phyloP scores from a whole-genome alignment of 1,139 yeast genomes.

The Lizanozyma gosingica region DNA sequence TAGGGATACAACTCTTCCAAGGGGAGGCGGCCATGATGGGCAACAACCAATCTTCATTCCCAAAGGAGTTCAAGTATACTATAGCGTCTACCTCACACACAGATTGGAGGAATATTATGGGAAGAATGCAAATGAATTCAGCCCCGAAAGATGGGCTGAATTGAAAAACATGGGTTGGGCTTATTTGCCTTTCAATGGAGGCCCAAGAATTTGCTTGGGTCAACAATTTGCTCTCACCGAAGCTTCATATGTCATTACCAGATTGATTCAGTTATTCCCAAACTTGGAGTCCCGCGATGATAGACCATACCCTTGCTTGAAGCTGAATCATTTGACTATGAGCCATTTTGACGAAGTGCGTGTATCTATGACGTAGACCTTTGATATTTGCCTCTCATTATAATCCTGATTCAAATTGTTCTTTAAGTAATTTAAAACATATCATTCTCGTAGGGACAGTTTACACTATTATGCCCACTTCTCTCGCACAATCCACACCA shows the following conservation, averaged over 20 bases:
- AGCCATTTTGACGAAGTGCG: not conserved
- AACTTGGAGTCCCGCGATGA: not conserved
- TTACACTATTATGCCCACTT: constrained; percentile 76
- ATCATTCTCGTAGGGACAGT: constrained; percentile 79
- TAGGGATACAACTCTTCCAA: constrained; percentile 39
- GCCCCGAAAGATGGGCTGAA: constrained; percentile 43
- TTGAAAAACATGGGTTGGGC: constrained; percentile 26
- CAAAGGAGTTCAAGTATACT: constrained; percentile 38
- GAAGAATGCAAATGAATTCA: constrained; percentile 35
- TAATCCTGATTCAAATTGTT: too few species aligned
- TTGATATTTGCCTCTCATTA: too few species aligned
- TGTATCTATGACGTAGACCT: not conserved
- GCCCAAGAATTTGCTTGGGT: constrained; percentile 53
- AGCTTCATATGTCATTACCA: constrained; percentile 36
- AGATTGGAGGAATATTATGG: constrained; percentile 39
- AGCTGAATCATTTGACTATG: not conserved
- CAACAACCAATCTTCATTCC: constrained; percentile 32
- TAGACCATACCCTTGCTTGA: not conserved
- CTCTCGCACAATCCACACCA: constrained; percentile 95
- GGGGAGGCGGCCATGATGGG: constrained; percentile 43
- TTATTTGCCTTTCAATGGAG: constrained; percentile 51
- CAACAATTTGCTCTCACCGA: constrained; percentile 54
- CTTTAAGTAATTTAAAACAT: constrained; percentile 33
- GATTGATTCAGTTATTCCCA: constrained; percentile 14
- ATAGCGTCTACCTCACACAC: constrained; percentile 40